Evolutionary conservation across 202 grass and related monocot species (phyloP).

Genomic region (Elaeis oleifera): DNA sequence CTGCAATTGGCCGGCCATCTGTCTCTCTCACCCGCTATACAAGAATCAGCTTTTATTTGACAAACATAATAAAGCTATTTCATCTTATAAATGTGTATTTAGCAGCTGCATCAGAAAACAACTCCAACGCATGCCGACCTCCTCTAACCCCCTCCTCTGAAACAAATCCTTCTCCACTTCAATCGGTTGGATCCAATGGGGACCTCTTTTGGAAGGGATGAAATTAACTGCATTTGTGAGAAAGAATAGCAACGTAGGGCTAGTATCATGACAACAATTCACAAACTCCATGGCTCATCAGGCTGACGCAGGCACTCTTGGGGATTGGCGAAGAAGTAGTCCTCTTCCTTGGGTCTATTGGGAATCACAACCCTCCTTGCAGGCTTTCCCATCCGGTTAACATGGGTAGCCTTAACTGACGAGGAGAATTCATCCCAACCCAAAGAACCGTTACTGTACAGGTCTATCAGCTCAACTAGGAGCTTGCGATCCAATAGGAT

Average conservation of each 20-base stretch:
- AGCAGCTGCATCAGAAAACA: conserved; percentile 8
- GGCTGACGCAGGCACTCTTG: conserved; percentile 72
- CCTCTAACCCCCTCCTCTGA: background rate
- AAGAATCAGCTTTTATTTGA: conserved; percentile 17
- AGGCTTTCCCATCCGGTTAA: conserved; percentile 59
- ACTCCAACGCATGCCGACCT: background rate
- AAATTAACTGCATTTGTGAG: conserved; percentile 14
- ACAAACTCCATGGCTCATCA: conserved; percentile 32
- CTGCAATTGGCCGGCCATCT: background rate
- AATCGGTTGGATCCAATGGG: conserved; percentile 10
- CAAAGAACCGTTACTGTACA: conserved; percentile 48
- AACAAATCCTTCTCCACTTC: background rate
- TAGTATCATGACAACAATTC: conserved; percentile 12
- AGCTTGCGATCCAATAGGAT: conserved; percentile 64
- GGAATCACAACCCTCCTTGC: conserved; percentile 63
- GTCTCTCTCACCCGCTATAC: conserved; percentile 7
- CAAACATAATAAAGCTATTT: conserved; percentile 19
- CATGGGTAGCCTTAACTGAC: conserved; percentile 55
- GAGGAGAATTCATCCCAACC: conserved; percentile 75
- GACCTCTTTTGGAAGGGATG: conserved; percentile 7
- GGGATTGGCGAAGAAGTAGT: conserved; percentile 92
- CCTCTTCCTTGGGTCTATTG: conserved; percentile 90
- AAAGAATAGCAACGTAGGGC: conserved; percentile 25
- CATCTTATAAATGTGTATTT: conserved; percentile 1
- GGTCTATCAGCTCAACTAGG: conserved; percentile 68